phyloP scores from a whole-genome alignment of 73 alveolate species.

The Symbiodinium pilosum region DNA sequence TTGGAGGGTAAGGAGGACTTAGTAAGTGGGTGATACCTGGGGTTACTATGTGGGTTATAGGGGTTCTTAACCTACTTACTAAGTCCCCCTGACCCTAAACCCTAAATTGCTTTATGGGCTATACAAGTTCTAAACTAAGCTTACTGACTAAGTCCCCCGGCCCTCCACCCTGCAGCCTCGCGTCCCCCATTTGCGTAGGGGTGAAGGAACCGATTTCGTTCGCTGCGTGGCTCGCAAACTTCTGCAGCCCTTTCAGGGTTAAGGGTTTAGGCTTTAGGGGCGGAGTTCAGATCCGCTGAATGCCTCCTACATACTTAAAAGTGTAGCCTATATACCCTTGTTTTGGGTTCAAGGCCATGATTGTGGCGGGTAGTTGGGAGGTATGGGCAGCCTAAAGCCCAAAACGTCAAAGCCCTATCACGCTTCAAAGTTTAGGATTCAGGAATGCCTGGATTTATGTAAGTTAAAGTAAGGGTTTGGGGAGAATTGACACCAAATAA shows the following conservation, averaged over 20 bases:
- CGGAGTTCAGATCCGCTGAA: too few relatives aligned
- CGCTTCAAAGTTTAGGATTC: neutral
- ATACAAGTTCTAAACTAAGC: neutral
- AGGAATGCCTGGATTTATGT: neutral
- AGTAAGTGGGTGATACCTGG: too few relatives aligned
- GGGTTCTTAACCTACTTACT: neutral
- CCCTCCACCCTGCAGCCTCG: neutral
- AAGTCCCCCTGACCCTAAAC: neutral
- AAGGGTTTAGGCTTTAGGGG: neutral
- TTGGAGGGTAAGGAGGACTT: too few relatives aligned
- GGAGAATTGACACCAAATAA: too few relatives aligned
- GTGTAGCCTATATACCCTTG: too few relatives aligned
- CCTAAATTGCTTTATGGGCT: neutral
- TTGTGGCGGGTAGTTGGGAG: too few relatives aligned
- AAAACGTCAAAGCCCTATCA: too few relatives aligned
- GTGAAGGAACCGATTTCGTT: constrained; percentile 86
- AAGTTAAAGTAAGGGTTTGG: too few relatives aligned
- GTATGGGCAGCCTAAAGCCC: neutral
- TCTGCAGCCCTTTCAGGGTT: constrained; percentile 21
- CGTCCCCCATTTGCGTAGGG: constrained; percentile 46
- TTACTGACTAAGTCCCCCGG: too few relatives aligned
- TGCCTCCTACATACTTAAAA: too few relatives aligned
- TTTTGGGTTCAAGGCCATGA: too few relatives aligned
- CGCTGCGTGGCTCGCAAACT: constrained; percentile 28
- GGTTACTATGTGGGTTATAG: too few relatives aligned